A percentile compares a stretch with the other conserved stretches of the same genome.
Conservation (phyloP, 768 basidiomycete species). For the Suillus sp. region DNA sequence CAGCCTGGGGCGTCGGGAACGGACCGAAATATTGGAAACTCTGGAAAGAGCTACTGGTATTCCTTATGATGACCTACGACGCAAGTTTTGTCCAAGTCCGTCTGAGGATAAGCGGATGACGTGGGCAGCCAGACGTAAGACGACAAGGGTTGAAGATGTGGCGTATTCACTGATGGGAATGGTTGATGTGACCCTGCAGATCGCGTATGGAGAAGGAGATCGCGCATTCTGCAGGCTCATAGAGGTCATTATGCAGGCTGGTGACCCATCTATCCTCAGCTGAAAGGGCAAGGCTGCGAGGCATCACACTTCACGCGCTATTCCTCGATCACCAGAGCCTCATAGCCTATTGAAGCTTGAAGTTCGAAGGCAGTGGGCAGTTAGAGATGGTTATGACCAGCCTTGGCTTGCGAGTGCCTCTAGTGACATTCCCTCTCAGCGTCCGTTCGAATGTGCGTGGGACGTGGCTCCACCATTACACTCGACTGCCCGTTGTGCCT, state of each 20-base stretch:
- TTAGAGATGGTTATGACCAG: conserved; percentile 1
- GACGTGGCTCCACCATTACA: not conserved
- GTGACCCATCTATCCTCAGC: conserved; percentile 12
- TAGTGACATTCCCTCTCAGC: not conserved
- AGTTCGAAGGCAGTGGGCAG: not conserved
- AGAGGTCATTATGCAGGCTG: conserved; percentile 12
- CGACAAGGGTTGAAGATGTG: conserved; percentile 20
- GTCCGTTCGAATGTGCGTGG: not conserved
- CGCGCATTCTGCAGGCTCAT: conserved; percentile 15
- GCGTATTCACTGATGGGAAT: conserved; percentile 22
- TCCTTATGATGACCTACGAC: not conserved
- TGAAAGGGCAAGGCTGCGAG: conserved; percentile 5
- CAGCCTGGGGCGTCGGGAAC: not conserved
- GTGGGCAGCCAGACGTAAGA: conserved; percentile 22
- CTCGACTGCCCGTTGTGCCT: not conserved
- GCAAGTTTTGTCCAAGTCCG: conserved; percentile 1
- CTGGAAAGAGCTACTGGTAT: conserved; percentile 2
- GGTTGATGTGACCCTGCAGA: conserved; percentile 17
- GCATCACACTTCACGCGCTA: not conserved
- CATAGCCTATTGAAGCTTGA: not conserved
- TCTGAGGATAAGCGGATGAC: conserved; percentile 9
- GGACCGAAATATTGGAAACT: not conserved
- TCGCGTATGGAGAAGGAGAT: conserved; percentile 21
- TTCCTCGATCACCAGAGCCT: not conserved
- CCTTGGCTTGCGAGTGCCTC: not conserved